Percentiles rank a stretch among this genome's conserved stretches.
phyloP scores from a whole-genome alignment of 352 stramenopile genomes.

The Phytophthora vignae region DNA sequence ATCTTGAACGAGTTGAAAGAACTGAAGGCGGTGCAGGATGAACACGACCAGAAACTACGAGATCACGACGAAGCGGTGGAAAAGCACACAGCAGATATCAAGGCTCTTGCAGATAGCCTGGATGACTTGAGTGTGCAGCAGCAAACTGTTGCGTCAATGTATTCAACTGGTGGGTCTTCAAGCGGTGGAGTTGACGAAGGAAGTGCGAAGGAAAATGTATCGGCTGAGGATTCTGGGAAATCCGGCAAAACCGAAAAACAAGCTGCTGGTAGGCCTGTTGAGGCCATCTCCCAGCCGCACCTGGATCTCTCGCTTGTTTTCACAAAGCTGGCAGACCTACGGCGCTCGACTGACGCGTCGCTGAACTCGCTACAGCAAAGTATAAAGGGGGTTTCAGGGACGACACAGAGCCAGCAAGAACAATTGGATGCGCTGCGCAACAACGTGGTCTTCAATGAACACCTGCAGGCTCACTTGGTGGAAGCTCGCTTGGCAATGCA shows the following conservation, averaged over 20 bases:
- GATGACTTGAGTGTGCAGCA: conserved; percentile 70
- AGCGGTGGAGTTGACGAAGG: conserved; percentile 6
- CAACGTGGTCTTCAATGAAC: conserved; percentile 60
- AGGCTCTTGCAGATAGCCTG: conserved; percentile 51
- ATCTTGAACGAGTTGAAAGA: conserved; percentile 65
- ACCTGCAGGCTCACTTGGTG: conserved; percentile 63
- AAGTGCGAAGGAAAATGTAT: conserved; percentile 14
- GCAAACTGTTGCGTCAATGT: conserved; percentile 47
- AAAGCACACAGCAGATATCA: conserved; percentile 60
- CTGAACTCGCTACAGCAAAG: conserved; percentile 62
- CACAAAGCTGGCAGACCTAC: conserved; percentile 78
- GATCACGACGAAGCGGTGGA: conserved; percentile 52
- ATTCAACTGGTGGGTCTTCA: conserved; percentile 8
- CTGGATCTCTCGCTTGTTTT: conserved; percentile 86
- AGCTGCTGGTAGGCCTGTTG: conserved; percentile 3
- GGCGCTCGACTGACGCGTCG: conserved; percentile 64
- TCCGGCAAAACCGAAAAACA: conserved; percentile 21
- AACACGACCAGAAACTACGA: conserved; percentile 48
- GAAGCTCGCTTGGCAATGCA: conserved; percentile 65
- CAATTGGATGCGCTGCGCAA: conserved; percentile 67
- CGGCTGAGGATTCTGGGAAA: conserved; percentile 15
- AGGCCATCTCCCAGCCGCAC: conserved; percentile 33
- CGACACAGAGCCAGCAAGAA: conserved; percentile 53
- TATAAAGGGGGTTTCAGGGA: conserved; percentile 49
- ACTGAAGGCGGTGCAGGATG: conserved; percentile 50